phyloP scores from a whole-genome alignment of 768 basidiomycete species.

The Gyrodon lividus region DNA sequence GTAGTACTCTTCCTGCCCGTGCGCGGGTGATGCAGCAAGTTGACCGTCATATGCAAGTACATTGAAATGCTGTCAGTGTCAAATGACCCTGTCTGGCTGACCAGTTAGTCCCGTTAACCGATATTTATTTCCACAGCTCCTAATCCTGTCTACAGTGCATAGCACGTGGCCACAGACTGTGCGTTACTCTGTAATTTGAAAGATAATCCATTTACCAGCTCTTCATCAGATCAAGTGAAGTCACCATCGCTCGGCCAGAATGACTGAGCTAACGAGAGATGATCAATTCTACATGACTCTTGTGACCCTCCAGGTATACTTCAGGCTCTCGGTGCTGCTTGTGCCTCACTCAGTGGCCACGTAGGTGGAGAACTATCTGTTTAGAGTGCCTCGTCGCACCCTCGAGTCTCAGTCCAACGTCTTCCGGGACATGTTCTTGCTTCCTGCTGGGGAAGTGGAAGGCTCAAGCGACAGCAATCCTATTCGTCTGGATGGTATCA shows the following conservation, averaged over 20 bases:
- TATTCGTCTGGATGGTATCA: slow-evolving; percentile 22
- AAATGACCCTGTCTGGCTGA: too few species aligned
- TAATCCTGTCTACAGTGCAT: too few species aligned
- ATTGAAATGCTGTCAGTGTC: too few species aligned
- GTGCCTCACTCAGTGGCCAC: not conserved
- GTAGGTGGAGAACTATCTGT: slow-evolving; percentile 29
- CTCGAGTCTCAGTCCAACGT: slow-evolving; percentile 25
- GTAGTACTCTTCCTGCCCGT: too few species aligned
- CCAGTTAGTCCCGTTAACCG: too few species aligned
- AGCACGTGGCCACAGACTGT: too few species aligned
- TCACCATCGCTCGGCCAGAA: not conserved
- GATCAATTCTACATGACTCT: slow-evolving; percentile 17
- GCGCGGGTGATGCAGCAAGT: too few species aligned
- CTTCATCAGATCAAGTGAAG: not conserved
- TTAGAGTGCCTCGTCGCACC: slow-evolving; percentile 24
- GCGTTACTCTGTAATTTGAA: too few species aligned
- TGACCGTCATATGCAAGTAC: too few species aligned
- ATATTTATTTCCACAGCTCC: too few species aligned
- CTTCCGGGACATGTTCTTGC: slow-evolving; percentile 27
- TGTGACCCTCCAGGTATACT: slow-evolving; percentile 13
- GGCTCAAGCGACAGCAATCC: slow-evolving; percentile 21
- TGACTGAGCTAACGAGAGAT: slow-evolving; percentile 1
- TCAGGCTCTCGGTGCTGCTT: not conserved
- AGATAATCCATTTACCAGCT: too few species aligned
- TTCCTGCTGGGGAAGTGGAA: slow-evolving; percentile 19